Base-by-base conservation (phyloP, 2,329 filamentous ascomycete species). In the Fusarium guadeloupense region DNA sequence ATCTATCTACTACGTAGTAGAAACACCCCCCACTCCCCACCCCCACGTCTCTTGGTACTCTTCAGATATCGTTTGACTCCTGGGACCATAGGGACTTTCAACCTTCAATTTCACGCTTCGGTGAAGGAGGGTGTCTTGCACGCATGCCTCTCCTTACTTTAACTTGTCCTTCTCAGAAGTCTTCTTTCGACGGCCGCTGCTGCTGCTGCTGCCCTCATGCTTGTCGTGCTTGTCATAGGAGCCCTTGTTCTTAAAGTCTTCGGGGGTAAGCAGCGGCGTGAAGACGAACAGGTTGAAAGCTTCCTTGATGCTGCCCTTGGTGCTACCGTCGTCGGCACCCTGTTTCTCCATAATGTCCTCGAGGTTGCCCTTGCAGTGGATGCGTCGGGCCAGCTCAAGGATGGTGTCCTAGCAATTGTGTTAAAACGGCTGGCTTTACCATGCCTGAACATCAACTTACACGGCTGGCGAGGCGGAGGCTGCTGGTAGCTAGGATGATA, bases 401-500 rank as follows among this genome's bases (percentile, higher is more conserved):
- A 68, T 57, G 34, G 69, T 53, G 9, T 67, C 63, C 71, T 73
- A 20, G 2, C 17, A 26, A 21, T 17, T 6, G 26, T 45, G 20
- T 62, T 16, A 45, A 30, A 12, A 45, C 20, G 8, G n/a, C 21
- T 17, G 14, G 10, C 8, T 37, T 26, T 10, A 6, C 5, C 6
- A 8, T 3, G 13, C 10, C 23, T 3, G 2, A 33, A 4, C 4
- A 2, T 7, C 13, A 25, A 23, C 49, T 53, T 21, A 69, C 71
- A 40, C 51, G 69, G 58, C 73, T 72, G 45, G 71, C 68, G 4
- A 59, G 58, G 9, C 67, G 68, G 26, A 73, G 51, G 34, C 69
- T 71, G 67, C 72, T 72, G 52, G 72, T 55, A 34, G 70, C 63
- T 7, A 68, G 72, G 16, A 73, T 49, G 33, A 73, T 49, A 30